Evolutionary conservation across 805 yeast genomes (phyloP), one percentile per base, ranked within the genome.

Genomic region (Barnettozyma botsteinii): DNA sequence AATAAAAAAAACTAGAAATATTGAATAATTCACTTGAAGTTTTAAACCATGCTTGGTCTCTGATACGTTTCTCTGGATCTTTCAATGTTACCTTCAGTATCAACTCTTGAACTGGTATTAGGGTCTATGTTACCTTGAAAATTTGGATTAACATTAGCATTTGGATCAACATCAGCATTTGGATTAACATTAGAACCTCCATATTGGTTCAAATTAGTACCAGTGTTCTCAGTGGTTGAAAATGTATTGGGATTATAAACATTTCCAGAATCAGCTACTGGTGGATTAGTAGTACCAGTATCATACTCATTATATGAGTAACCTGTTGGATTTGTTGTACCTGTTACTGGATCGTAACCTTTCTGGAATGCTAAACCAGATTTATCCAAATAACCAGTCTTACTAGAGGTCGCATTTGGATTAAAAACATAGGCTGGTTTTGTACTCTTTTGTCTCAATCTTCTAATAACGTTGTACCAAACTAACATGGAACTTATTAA

Each of bases 381-480:
- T 20, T 33, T 45, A 22, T 39, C 35, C 30, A 47, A 13, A 31
- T 35, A 33, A n/a, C 40, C 36, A 14, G 22, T 31, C 5, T 34
- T 17, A 8, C 38, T 23, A 13, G n/a, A n/a, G n/a, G 33, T 21
- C 5, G 27, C 3, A n/a, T 40, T 37, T 7, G 37, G 22, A 9
- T 41, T 36, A 27, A 47, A 46, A n/a, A 39, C 13, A 15, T 33
- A 38, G 15, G 35, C 43, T 6, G 14, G 17, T n/a, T 7, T 25
- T 7, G 21, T 13, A 5, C 31, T 26, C 27, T 34, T 35, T 17
- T 24, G 28, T 19, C 37, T 37, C 33, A 51, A 13, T 12, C 44
- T 42, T 35, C 49, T 57, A 22, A 60, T 38, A n/a, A 64, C 60
- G 35, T 58, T 57, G 19, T 48, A 38, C 28, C 50, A 55, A 10